Conservation (phyloP, 177 flowering plant genomes). For the Vitis hybrid region DNA sequence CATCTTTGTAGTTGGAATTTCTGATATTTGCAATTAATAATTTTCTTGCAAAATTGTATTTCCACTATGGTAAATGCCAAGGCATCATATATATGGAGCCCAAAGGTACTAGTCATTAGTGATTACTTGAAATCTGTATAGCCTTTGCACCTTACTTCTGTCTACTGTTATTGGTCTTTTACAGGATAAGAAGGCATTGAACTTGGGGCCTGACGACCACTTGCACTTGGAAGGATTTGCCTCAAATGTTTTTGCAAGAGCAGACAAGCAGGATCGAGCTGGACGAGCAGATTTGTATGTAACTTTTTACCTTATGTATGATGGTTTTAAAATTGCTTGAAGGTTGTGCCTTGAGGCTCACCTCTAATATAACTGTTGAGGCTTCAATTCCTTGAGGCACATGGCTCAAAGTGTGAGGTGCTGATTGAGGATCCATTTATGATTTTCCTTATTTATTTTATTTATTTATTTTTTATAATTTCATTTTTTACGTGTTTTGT, state of each 20-base stretch:
- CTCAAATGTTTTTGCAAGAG: constrained; percentile 81
- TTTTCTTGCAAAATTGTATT: background rate
- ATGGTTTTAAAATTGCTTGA: background rate
- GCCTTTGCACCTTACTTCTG: background rate
- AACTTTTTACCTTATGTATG: constrained; percentile 1
- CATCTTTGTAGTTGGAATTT: background rate
- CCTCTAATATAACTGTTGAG: background rate
- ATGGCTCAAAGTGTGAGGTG: background rate
- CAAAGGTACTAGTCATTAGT: background rate
- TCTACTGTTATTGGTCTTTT: constrained; percentile 8
- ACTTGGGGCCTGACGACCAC: constrained; percentile 79
- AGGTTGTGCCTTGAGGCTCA: background rate
- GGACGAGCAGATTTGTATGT: constrained; percentile 93
- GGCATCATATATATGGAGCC: background rate
- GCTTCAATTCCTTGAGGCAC: background rate
- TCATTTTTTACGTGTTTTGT: background rate
- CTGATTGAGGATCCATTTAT: background rate
- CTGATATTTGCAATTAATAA: background rate
- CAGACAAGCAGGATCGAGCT: constrained; percentile 96
- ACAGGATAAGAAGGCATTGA: constrained; percentile 88
- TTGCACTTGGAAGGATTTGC: constrained; percentile 94
- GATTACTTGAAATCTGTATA: background rate
- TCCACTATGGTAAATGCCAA: background rate
- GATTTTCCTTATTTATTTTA: too few relatives aligned
- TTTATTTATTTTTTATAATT: background rate